Conservation (phyloP, 257 asterid species). For the Solanum bulbocastanum region DNA sequence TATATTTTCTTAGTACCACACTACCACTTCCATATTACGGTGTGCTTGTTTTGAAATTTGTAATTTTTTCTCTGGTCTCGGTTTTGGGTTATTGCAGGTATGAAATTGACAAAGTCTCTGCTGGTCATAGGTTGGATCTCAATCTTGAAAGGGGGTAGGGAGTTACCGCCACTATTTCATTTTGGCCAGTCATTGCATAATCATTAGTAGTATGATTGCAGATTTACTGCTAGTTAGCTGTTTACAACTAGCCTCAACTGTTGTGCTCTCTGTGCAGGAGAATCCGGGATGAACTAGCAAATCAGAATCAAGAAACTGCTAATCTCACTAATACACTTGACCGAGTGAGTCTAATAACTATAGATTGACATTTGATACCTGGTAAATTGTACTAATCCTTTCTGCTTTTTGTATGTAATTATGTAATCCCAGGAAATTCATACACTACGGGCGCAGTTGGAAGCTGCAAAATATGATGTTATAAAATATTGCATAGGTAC, state of each 20-base stretch:
- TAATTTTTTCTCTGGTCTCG: neutral
- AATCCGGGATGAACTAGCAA: slow-evolving; percentile 77
- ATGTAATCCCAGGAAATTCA: slow-evolving; percentile 65
- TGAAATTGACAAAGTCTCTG: slow-evolving; percentile 89
- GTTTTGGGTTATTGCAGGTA: slow-evolving; percentile 42
- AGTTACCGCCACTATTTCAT: neutral
- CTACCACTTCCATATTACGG: neutral
- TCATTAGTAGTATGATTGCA: neutral
- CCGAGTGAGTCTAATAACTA: slow-evolving; percentile 41
- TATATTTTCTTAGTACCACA: neutral
- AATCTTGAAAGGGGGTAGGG: slow-evolving; percentile 89
- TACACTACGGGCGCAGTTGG: slow-evolving; percentile 66
- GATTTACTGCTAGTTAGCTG: neutral
- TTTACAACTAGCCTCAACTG: neutral
- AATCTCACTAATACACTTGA: slow-evolving; percentile 91
- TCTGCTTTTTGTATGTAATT: neutral
- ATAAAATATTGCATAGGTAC: slow-evolving; percentile 92
- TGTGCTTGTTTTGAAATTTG: neutral
- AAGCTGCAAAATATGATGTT: slow-evolving; percentile 92
- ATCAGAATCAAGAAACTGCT: slow-evolving; percentile 77
- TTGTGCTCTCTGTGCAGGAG: slow-evolving; percentile 46
- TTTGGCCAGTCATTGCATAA: neutral
- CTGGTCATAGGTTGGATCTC: slow-evolving; percentile 92
- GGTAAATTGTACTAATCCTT: neutral
- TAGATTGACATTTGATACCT: neutral